Percentiles rank a stretch among this genome's conserved stretches.
phyloP scores from a whole-genome alignment of 2,329 filamentous ascomycete genomes.

The Byssothecium circinans region DNA sequence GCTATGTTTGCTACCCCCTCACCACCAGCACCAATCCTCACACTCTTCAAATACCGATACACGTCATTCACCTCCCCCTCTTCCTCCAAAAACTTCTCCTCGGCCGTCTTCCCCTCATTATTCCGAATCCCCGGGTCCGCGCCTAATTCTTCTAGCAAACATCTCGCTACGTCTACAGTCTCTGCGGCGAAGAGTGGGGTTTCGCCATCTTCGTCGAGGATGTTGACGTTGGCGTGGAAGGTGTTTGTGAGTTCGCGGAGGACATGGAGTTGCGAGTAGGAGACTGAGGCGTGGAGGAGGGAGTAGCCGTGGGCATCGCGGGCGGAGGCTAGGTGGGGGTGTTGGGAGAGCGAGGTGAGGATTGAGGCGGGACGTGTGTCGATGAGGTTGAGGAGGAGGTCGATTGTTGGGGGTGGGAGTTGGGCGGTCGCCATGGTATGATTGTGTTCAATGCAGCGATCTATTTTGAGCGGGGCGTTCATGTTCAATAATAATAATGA shows the following conservation, averaged over 20 bases:
- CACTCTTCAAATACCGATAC: conserved; percentile 64
- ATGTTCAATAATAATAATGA: no score
- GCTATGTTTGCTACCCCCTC: conserved; percentile 15
- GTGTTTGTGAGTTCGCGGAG: conserved; percentile 74
- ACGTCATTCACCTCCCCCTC: conserved; percentile 80
- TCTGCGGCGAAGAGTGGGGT: conserved; percentile 95
- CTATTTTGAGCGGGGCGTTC: neutral
- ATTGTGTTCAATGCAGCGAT: neutral
- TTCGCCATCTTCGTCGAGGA: conserved; percentile 88
- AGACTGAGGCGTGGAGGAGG: conserved; percentile 87
- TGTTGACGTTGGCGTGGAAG: conserved; percentile 75
- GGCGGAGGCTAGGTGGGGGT: conserved; percentile 73
- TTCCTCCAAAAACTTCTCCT: conserved; percentile 72
- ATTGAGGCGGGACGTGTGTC: conserved; percentile 78
- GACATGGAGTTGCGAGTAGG: conserved; percentile 84
- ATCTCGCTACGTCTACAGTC: conserved; percentile 73
- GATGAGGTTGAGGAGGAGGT: conserved; percentile 59
- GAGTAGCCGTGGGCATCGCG: conserved; percentile 95
- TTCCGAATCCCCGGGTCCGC: conserved; percentile 68
- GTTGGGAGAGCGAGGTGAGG: conserved; percentile 70
- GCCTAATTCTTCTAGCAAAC: conserved; percentile 80
- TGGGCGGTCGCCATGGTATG: conserved; percentile 24
- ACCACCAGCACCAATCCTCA: conserved; percentile 26
- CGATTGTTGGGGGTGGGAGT: conserved; percentile 45
- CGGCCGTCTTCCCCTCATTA: conserved; percentile 74